Base-by-base conservation (phyloP, 169 alveolate species). In the Blepharisma undulans region DNA sequence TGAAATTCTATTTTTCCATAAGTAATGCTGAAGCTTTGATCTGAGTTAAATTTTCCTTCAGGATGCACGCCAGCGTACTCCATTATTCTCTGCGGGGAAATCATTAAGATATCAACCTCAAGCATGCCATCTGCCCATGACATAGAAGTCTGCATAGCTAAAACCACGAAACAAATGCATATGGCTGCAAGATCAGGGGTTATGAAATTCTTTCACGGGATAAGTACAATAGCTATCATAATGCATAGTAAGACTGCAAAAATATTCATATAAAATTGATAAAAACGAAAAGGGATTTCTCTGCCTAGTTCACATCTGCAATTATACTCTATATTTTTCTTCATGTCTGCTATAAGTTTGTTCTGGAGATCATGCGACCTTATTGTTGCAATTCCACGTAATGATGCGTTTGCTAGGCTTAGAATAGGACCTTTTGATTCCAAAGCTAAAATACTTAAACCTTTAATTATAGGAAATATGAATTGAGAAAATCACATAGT, bases 1-100 rank as follows among this genome's bases (percentile, higher is more conserved):
- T 93, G 76, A 72, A 97, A 93, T 66, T 88, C 92, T 60, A 98
- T 91, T 36, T 91, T 59, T 0, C 98, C 98, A 60, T 94, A 22
- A 10, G 60, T 22, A 21, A 95, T 21, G 76, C 0, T 59, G 1
- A 82, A 79, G 21, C 79, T 86, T 29, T 78, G 18, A 7, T 10
- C 71, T 16, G 29, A 30, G 32, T 18, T 78, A 21, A 92, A 72
- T 22, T 36, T 90, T n/a, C 76, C 94, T 79, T 92, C 94, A 6
- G 48, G n/a, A 1, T 48, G 27, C 71, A 92, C 4, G 27, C 79
- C 34, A 10, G 91, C 82, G 66, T 61, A 79, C 60, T 86, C 94
- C 78, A 87, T 71, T 16, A 78, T 72, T 59, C 92, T 85, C 66
- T 91, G 78, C n/a, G 86, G 36, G 76, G 80, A 27, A 19, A 89